Evolutionary conservation across 495 filamentous ascomycete species (phyloP).

Genomic region (Bombardia bombarda): DNA sequence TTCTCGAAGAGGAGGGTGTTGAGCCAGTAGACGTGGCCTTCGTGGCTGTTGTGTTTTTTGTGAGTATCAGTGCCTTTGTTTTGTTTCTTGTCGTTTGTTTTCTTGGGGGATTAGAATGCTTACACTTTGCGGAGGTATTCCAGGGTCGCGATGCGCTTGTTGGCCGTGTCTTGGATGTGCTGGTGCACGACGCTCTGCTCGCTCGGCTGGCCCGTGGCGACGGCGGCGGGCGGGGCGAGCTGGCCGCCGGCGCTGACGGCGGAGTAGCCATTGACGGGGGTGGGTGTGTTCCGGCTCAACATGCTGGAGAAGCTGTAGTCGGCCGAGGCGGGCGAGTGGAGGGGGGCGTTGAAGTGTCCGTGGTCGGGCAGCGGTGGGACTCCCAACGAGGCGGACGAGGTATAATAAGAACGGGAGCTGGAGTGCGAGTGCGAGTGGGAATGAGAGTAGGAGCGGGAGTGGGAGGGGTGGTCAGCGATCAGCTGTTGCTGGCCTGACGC

Average conservation of each 20-base stretch:
- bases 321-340: constrained; percentile 24
- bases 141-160: constrained; percentile 92
- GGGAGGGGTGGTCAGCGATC: constrained; percentile 28
- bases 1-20: constrained; percentile 90
- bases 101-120: constrained; percentile 28
- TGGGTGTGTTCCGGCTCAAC: constrained; percentile 29
- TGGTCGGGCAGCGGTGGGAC: constrained; percentile 29
- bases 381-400: too few relatives aligned
- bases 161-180: constrained; percentile 80
- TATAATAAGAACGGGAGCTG: too few relatives aligned
- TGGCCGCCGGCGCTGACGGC: constrained; percentile 20
- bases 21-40: constrained; percentile 95
- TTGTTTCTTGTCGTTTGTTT: too few relatives aligned
- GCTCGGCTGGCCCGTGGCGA: constrained; percentile 23
- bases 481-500: constrained; percentile 19
- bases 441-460: constrained; percentile 16
- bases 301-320: constrained; percentile 37
- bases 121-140: constrained; percentile 90
- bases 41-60: constrained; percentile 51
- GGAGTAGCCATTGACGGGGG: constrained; percentile 18
- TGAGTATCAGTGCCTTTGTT: constrained; percentile 7
- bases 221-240: constrained; percentile 22
- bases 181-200: constrained; percentile 49
- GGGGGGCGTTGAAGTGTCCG: constrained; percentile 17
- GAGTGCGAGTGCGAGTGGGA: constrained; percentile 25